Conservation (phyloP, 176 grass and related monocot genomes). For the Lolium perenne region DNA sequence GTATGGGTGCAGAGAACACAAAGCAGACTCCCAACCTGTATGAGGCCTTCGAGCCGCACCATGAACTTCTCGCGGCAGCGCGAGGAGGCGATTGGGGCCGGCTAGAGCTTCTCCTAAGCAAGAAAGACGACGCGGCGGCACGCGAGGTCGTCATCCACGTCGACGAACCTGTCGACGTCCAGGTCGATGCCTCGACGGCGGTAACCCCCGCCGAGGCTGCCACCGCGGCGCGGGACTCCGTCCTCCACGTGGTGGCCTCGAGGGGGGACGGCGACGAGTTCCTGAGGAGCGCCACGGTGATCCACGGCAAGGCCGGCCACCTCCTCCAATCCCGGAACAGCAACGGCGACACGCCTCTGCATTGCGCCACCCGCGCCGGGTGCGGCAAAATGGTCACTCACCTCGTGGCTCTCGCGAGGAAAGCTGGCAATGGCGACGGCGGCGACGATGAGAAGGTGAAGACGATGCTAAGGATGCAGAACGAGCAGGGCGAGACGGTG, state of each 20-base stretch:
- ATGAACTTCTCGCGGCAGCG: neutral
- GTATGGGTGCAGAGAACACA: neutral
- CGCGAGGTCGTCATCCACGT: neutral
- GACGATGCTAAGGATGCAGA: neutral
- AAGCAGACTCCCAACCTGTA: neutral
- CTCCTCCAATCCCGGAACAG: neutral
- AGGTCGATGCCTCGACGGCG: no score
- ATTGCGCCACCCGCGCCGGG: slow-evolving; percentile 4
- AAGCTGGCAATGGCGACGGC: neutral
- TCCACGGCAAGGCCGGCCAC: neutral
- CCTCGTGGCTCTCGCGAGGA: neutral
- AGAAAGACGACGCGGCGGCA: neutral
- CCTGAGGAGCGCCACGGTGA: neutral
- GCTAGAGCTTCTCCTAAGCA: neutral
- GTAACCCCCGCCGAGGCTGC: neutral
- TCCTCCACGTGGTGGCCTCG: neutral
- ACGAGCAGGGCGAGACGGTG: slow-evolving; percentile 22
- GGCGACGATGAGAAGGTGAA: neutral
- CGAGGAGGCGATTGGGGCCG: neutral
- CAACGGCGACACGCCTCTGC: slow-evolving; percentile 20
- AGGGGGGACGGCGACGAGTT: neutral
- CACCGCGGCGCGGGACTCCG: neutral
- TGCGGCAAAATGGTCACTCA: neutral
- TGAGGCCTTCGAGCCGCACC: neutral
- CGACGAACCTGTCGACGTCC: neutral